Base-by-base conservation (phyloP, 2,329 filamentous ascomycete species). In the Diaporthe vexans region DNA sequence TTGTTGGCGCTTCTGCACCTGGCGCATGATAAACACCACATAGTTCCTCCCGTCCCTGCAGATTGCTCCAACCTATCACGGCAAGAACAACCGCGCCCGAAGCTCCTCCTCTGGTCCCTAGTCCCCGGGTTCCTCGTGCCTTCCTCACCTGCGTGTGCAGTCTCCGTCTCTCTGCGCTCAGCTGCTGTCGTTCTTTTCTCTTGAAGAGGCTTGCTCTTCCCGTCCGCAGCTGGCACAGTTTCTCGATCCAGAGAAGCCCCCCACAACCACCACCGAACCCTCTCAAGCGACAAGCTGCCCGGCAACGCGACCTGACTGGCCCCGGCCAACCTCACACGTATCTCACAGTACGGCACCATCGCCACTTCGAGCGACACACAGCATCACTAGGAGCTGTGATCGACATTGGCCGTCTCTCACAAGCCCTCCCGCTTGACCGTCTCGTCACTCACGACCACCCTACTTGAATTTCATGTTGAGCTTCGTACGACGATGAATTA, bases 401-500 rank as follows among this genome's bases (percentile, higher is more conserved):
- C 33, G 51, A 40, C 33, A 40, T 17, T 29, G 71, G 57, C 58
- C 58, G 11, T 43, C 51, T 33, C 43, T 71, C 67, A 43, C 57
- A 24, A 33, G 3, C 19, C 21, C 46, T 19, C 8, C 24, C 29
- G 35, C n/a, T 52, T 26, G 15, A 40, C 37, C 51, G 26, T 35
- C 46, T 57, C 63, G 48, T 58, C 61, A 56, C 69, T 35, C 57
- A 65, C 61, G 35, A 35, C 35, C 24, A 52, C 48, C 26, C 21
- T 63, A 54, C 48, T 51, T 43, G 48, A 54, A n/a, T 51, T 58
- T 26, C 57, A 69, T 52, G n/a, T 68, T 35, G 26, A 71, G 48
- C 52, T 37, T 67, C 46, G 46, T 58, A 77, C 70, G 71, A 76
- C 57, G 63, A 81, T 81, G 80, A 79, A 46, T 46, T 33, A 54